Percentiles rank a stretch among this genome's conserved stretches.
Conservation (phyloP, 2,329 filamentous ascomycete genomes). For the Dissoconium aciculare region DNA sequence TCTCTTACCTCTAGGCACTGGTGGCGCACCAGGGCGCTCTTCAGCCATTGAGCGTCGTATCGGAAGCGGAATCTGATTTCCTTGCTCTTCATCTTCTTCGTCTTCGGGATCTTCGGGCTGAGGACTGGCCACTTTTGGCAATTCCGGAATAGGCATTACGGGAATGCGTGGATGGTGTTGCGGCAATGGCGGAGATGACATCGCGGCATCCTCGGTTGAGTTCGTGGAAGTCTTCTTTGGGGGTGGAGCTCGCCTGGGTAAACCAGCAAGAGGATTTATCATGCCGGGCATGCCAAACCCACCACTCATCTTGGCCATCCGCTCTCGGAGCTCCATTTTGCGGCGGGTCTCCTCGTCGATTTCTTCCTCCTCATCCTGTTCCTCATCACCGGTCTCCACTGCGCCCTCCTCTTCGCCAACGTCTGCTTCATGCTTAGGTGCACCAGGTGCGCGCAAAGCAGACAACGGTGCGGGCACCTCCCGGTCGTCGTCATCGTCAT, state of each 20-base stretch:
- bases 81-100: constrained; percentile 40
- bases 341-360: constrained; percentile 75
- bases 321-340: constrained; percentile 74
- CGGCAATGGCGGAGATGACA: constrained; percentile 10
- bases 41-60: constrained; percentile 27
- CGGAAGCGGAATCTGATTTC: constrained; percentile 30
- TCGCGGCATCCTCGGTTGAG: constrained; percentile 22
- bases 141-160: constrained; percentile 43
- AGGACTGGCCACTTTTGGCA: constrained; percentile 43
- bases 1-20: constrained; percentile 38
- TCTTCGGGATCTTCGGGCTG: constrained; percentile 31
- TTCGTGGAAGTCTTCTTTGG: constrained; percentile 37
- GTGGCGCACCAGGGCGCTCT: constrained; percentile 26
- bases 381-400: constrained; percentile 35
- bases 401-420: constrained; percentile 36
- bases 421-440: constrained; percentile 27
- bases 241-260: constrained; percentile 41
- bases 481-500: too few relatives aligned
- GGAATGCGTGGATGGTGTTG: constrained; percentile 33
- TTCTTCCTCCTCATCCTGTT: constrained; percentile 69
- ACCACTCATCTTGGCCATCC: constrained; percentile 97
- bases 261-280: constrained; percentile 59
- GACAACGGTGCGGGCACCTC: constrained; percentile 36
- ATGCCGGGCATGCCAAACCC: constrained; percentile 95
- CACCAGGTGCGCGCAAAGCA: constrained; percentile 26